phyloP scores from a whole-genome alignment of 179 eudicot species.

The Silene coronaria region DNA sequence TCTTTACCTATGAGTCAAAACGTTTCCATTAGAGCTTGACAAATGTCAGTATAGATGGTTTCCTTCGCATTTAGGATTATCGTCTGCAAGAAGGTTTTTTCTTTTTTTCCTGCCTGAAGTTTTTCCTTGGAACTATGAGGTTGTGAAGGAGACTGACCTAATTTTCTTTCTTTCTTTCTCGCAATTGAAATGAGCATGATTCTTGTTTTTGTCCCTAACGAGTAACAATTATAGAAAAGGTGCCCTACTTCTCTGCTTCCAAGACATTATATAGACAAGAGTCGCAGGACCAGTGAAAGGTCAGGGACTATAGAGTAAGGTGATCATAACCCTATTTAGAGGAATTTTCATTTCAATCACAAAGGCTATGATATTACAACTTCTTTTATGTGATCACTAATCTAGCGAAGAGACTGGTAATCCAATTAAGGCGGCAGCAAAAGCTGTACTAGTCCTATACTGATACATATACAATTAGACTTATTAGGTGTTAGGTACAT shows the following conservation, averaged over 20 bases:
- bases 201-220: background rate
- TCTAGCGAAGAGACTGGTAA: background rate
- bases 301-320: background rate
- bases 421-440: background rate
- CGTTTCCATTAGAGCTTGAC: too few relatives aligned
- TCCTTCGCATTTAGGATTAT: background rate
- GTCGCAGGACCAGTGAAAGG: background rate
- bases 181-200: background rate
- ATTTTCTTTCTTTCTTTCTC: background rate
- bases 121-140: background rate
- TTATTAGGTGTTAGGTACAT: background rate
- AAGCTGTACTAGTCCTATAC: background rate
- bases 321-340: background rate
- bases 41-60: background rate
- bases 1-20: conserved; percentile 2
- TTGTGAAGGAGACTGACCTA: conserved; percentile 3
- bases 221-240: background rate
- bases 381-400: background rate
- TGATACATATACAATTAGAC: background rate
- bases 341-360: background rate
- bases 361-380: background rate
- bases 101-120: too few relatives aligned
- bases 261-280: background rate
- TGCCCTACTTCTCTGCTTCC: background rate
- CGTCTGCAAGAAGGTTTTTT: background rate